phyloP scores from a whole-genome alignment of 2,329 filamentous ascomycete species.

The Fusarium floridanum region DNA sequence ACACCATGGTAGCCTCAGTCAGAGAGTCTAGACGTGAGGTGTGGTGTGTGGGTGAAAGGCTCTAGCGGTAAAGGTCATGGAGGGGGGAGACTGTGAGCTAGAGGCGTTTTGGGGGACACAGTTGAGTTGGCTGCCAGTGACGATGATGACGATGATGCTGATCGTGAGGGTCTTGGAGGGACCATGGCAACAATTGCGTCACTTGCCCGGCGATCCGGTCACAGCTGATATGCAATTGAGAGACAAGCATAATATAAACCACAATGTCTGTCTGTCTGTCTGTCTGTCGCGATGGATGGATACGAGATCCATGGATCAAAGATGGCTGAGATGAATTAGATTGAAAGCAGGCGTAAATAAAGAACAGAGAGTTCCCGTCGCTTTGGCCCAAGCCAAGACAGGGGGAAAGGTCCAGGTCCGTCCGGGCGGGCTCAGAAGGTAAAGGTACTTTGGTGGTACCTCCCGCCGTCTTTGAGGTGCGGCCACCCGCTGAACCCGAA shows the following conservation, averaged over 20 bases:
- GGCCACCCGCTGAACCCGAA: conserved; percentile 32
- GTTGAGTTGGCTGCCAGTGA: conserved; percentile 24
- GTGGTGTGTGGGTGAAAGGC: background rate
- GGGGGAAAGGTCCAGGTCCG: conserved; percentile 11
- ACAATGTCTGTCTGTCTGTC: background rate
- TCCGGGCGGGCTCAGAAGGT: conserved; percentile 13
- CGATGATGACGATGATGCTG: conserved; percentile 37
- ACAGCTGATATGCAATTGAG: background rate
- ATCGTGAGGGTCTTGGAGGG: conserved; percentile 25
- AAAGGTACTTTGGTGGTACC: conserved; percentile 31
- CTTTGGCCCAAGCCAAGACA: conserved; percentile 8
- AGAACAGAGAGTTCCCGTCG: conserved; percentile 28
- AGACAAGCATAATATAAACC: background rate
- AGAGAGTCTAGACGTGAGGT: background rate
- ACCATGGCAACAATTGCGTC: conserved; percentile 37
- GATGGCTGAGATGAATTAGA: conserved; percentile 1
- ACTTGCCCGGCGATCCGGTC: conserved; percentile 16
- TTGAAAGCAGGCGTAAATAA: background rate
- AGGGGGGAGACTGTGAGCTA: conserved; percentile 4
- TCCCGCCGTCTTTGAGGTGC: conserved; percentile 16
- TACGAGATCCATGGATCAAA: background rate
- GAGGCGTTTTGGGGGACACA: conserved; percentile 9
- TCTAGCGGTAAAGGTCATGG: conserved; percentile 15
- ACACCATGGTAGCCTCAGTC: conserved; percentile 5
- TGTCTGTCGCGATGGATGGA: background rate